phyloP scores from a whole-genome alignment of 352 stramenopile species.

The Globisporangium paroecandrum region DNA sequence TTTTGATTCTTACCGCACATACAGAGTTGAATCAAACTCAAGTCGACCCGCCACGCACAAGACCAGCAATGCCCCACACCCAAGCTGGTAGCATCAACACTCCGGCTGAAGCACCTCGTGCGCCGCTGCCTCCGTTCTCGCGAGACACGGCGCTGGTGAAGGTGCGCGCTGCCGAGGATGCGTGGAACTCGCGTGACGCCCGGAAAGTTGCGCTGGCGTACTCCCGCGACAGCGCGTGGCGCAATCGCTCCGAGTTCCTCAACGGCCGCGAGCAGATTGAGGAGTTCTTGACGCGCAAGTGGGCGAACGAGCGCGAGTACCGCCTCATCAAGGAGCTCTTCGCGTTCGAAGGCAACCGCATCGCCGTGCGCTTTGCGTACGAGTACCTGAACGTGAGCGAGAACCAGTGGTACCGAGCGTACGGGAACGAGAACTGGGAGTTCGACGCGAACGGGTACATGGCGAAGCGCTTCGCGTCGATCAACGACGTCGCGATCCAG shows the following conservation, averaged over 20 bases:
- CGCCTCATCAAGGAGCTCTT: constrained; percentile 89
- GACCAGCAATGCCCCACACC: not conserved
- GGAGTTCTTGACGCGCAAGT: constrained; percentile 74
- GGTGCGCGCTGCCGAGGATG: constrained; percentile 81
- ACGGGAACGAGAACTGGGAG: constrained; percentile 90
- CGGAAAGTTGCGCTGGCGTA: constrained; percentile 74
- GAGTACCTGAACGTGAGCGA: constrained; percentile 55
- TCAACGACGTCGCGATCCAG: constrained; percentile 82
- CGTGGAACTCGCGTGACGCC: constrained; percentile 83
- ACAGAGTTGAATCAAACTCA: not conserved
- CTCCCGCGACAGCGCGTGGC: constrained; percentile 70
- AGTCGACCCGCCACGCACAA: not conserved
- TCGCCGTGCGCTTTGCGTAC: constrained; percentile 87
- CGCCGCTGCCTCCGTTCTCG: constrained; percentile 74
- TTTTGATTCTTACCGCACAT: not conserved
- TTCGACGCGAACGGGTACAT: constrained; percentile 80
- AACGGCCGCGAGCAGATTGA: constrained; percentile 67
- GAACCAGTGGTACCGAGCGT: constrained; percentile 74
- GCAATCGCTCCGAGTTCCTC: constrained; percentile 84
- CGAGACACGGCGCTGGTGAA: constrained; percentile 69
- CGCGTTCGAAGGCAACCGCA: constrained; percentile 68
- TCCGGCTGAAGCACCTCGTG: constrained; percentile 14
- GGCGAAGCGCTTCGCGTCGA: constrained; percentile 73
- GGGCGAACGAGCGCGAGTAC: constrained; percentile 70
- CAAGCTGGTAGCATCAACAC: not conserved